Conservation (phyloP, 2,329 filamentous ascomycete genomes). For the Verticillium alfalfae region DNA sequence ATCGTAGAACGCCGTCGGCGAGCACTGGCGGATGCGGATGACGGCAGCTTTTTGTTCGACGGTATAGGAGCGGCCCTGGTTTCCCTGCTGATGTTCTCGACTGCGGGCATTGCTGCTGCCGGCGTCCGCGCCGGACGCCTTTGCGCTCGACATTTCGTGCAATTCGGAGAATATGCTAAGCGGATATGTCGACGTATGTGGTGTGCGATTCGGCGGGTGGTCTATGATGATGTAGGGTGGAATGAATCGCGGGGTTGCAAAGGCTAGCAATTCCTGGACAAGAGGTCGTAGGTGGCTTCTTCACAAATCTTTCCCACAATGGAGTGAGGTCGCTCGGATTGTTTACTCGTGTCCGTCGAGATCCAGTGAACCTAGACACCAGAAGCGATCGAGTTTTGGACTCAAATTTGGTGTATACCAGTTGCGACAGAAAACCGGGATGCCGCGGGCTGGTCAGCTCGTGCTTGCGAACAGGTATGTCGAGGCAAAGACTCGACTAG, state of each 20-base stretch:
- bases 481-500: background rate
- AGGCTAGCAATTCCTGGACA: background rate
- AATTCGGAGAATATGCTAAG: background rate
- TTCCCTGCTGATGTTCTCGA: constrained; percentile 71
- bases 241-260: background rate
- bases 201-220: background rate
- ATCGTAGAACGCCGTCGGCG: constrained; percentile 88
- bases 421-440: background rate
- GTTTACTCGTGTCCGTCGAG: background rate
- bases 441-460: background rate
- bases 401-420: background rate
- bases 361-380: background rate
- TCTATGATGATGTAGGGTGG: background rate
- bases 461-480: background rate
- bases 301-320: background rate
- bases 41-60: constrained; percentile 89
- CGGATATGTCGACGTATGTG: background rate
- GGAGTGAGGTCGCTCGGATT: background rate
- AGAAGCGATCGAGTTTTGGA: background rate
- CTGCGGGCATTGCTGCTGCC: constrained; percentile 34
- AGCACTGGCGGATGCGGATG: constrained; percentile 78
- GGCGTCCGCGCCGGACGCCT: constrained; percentile 49
- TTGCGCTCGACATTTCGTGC: constrained; percentile 39
- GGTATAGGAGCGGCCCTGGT: constrained; percentile 73
- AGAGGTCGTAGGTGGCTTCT: background rate